Base-by-base conservation (phyloP, 2,329 filamentous ascomycete genomes). In the Colletotrichum tamarilloi region DNA sequence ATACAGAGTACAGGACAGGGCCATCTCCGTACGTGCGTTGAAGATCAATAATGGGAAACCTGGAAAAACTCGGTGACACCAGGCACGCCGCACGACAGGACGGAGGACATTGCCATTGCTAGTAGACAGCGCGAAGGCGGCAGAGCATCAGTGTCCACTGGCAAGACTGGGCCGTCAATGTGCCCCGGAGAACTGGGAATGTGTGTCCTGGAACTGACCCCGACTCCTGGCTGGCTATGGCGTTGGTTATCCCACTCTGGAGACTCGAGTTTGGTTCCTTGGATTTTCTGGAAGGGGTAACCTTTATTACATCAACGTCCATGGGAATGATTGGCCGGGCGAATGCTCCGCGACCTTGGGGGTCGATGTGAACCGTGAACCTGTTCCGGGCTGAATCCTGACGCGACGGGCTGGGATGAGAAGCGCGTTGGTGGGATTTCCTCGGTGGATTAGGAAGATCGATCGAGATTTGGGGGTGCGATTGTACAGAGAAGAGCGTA, bases 401-500 rank as follows among this genome's bases (percentile, higher is more conserved):
- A 28, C 26, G 19, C 59, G 26, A 49, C 38, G 56, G 57, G 58
- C 35, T 35, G 58, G 58, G 58, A 26, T 60, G 35, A 24, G 32
- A 46, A 55, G 62, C 62, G 16, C 46, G 49, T 55, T 55, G 49
- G 62, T 64, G 62, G 62, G 62, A 64, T 64, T 55, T 64, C 62
- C 22, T 64, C 62, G 62, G 49, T 55, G 62, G 49, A 55, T 53
- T 64, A 26, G 42, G 9, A 53, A 35, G 22, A 53, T 64, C 30
- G 62, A 64, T 64, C 62, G 62, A 64, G 62, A 64, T 64, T 64
- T 28, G 62, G 62, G 62, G 62, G 62, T 52, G 62, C 32, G 59
- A 30, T 49, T 11, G 26, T 62, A 62, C 59, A 62, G 26, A 52
- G 26, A 11, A 16, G 14, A 42, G 16, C 14, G 6, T 19, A 19